phyloP scores from a whole-genome alignment of 2,329 filamentous ascomycete genomes.

The Pseudogymnoascus sp. region DNA sequence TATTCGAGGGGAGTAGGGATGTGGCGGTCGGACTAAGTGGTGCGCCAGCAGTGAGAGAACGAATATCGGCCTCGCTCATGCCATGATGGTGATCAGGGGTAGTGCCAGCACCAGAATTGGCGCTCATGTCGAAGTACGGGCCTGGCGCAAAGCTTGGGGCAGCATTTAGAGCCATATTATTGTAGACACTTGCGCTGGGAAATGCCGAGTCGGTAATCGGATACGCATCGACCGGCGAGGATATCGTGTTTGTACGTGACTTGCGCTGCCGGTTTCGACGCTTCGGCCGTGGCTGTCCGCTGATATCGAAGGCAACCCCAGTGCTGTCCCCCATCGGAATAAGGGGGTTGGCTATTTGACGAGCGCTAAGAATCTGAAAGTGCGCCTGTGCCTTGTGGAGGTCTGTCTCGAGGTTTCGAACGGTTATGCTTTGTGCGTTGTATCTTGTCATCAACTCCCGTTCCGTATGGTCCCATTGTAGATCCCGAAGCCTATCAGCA shows the following conservation, averaged over 20 bases:
- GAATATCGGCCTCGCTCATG: conserved; percentile 56
- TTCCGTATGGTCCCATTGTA: conserved; percentile 27
- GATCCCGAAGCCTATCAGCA: conserved; percentile 24
- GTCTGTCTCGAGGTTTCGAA: conserved; percentile 23
- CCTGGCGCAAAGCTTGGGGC: conserved; percentile 46
- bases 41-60: conserved; percentile 54
- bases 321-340: conserved; percentile 29
- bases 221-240: conserved; percentile 24
- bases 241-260: conserved; percentile 32
- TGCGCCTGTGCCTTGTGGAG: conserved; percentile 18
- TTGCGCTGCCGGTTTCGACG: conserved; percentile 33
- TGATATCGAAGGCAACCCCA: conserved; percentile 28
- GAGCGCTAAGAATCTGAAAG: conserved; percentile 16
- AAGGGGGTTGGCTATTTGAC: conserved; percentile 23
- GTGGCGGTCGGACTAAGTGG: conserved; percentile 73
- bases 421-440: conserved; percentile 17
- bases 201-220: conserved; percentile 29
- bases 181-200: conserved; percentile 34
- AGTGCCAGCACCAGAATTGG: conserved; percentile 24
- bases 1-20: conserved; percentile 62
- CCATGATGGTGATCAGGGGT: conserved; percentile 31
- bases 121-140: conserved; percentile 35
- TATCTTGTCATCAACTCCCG: conserved; percentile 21
- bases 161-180: conserved; percentile 33
- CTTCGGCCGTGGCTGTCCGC: conserved; percentile 27